Evolutionary conservation across 495 filamentous ascomycete species (phyloP), one percentile per base, ranked within the genome.

Genomic region (Parachaetomium inaequale): DNA sequence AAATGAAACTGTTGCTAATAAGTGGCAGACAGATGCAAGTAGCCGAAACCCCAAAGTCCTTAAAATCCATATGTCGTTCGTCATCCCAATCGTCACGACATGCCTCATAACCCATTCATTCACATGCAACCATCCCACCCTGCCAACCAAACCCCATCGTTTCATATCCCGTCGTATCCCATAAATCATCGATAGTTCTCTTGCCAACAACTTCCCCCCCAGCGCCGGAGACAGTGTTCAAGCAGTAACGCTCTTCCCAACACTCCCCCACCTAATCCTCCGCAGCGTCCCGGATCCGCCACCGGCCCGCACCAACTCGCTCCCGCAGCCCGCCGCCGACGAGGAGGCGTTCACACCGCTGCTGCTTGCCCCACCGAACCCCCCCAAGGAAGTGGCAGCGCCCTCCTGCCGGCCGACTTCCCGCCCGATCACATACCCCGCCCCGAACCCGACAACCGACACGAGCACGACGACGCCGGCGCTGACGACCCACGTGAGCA

Each of bases 401-500:
- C 71, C 70, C 69, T 94, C 91, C 28, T 87, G 76, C 31, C 84
- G 80, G 0, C 91, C 91, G 1, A 91, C 89, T 68, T 96, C 92
- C 26, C 84, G 81, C 12, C 94, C 94, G 19, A 96, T 84, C 12
- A 90, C 90, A 68, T 96, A 98, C 0, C 94, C 94, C 0, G 94
- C 94, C 0, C 91, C 89, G 68, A 98, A 98, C 60, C 92, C 93
- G 53, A 97, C 86, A 2, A 93, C 94, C 2, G 88, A 90, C 43
- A 98, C 87, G 3, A 98, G 77, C 11, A 98, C 89, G 7, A 98
- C 90, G 5, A 96, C 93, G 0, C 94, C 93, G 0, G 94, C 94
- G 43, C 87, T 90, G 40, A 97, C 84, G 3, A 95, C 88, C 90
- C 95, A 96, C 0, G 93, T 96, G 71, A 97, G 80, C 8, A 96